Percentiles rank a stretch among this genome's conserved stretches.
Conservation (phyloP, 768 basidiomycete species). For the Boletus sp. region DNA sequence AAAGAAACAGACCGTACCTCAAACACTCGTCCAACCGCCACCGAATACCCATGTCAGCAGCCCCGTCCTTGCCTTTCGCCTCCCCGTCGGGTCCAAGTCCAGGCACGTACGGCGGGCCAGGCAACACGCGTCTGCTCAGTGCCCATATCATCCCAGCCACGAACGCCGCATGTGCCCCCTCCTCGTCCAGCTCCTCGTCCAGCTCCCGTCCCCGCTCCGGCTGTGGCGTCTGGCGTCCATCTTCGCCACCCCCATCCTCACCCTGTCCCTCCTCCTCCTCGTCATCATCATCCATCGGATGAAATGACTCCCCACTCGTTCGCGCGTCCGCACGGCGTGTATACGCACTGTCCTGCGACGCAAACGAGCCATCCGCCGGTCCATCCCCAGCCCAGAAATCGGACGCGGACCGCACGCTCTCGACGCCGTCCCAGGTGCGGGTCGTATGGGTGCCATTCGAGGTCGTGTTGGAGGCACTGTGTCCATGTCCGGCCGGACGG, state of each 20-base stretch:
- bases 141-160: slow-evolving; percentile 88
- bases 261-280: slow-evolving; percentile 16
- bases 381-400: slow-evolving; percentile 65
- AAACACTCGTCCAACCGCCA: slow-evolving; percentile 85
- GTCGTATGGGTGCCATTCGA: slow-evolving; percentile 14
- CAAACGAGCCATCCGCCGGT: slow-evolving; percentile 11
- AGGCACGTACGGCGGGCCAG: slow-evolving; percentile 76
- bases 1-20: slow-evolving; percentile 40
- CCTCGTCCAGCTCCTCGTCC: slow-evolving; percentile 56
- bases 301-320: slow-evolving; percentile 30
- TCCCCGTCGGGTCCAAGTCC: slow-evolving; percentile 13
- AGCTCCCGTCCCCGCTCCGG: slow-evolving; percentile 8
- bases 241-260: not conserved
- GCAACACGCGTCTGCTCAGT: slow-evolving; percentile 64
- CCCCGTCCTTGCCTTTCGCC: slow-evolving; percentile 35
- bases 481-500: slow-evolving; percentile 14
- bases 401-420: slow-evolving; percentile 62
- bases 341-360: slow-evolving; percentile 19
- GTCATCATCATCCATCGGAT: slow-evolving; percentile 30
- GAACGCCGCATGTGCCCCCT: slow-evolving; percentile 78
- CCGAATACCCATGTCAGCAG: slow-evolving; percentile 38
- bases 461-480: slow-evolving; percentile 14
- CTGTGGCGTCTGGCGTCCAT: slow-evolving; percentile 26
- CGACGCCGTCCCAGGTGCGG: slow-evolving; percentile 28
- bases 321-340: slow-evolving; percentile 2